Base-by-base conservation (phyloP, 305 asterid genomes). In the Solanum aculeatissimum region DNA sequence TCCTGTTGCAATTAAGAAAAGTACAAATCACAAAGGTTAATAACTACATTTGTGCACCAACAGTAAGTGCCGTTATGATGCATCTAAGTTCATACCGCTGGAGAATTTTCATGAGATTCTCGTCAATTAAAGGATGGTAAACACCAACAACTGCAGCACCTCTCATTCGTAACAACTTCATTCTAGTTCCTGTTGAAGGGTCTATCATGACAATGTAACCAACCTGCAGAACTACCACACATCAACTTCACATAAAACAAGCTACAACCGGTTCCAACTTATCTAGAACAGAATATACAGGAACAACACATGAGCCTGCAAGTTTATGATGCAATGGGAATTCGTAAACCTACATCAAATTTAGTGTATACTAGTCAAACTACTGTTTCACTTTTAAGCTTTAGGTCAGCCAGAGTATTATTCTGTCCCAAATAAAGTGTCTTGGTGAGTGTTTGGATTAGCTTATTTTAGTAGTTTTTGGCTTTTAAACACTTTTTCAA, bases 171-270 rank as follows among this genome's bases (percentile, higher is more conserved):
- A 97, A 86, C 80, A 93, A 57, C 23, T 88, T 84, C 78, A 86
- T 91, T 88, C 96, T 89, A 75, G 84, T 90, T 84, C 97, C 95
- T 60, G 91, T 92, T 49, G 93, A 79, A 18, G 89, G 94, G 83
- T 94, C 96, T 62, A 89, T 89, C 99, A 97, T 94, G 80, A 97
- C 98, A 40, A 95, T 95, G 90, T 97, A 95, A 19, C 99, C 99
- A 54, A 94, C 98, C 99, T 97, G 88, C 90, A 89, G 25, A 88
- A 83, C 85, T 87, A 86, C 82, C 86, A 35, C 49, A 63, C 29
- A 83, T 57, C 85, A 75, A 27, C 83, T 29, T 27, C 72, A 71
- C 77, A 70, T 83, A 85, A 45, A 83, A 70, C 86, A 88, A 82
- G 65, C 74, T 51, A 15, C 18, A 62, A 78, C 32, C 82, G 32